A percentile compares a stretch with the other conserved stretches of the same genome.
phyloP scores from a whole-genome alignment of 306 rosid genomes.

The Vachellia collinsii region DNA sequence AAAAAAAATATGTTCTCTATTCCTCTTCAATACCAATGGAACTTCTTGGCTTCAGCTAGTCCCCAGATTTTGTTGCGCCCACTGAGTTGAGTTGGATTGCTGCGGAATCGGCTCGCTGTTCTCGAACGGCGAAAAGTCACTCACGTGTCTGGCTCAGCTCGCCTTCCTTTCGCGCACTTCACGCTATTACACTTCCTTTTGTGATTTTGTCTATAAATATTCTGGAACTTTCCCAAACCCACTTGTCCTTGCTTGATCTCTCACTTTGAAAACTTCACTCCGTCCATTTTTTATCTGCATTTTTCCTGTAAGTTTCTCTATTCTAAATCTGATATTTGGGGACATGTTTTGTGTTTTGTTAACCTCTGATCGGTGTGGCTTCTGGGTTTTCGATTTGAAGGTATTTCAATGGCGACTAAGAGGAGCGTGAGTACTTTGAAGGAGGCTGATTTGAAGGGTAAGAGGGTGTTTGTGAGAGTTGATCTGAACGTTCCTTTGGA shows the following conservation, averaged over 20 bases:
- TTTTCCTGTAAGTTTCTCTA: background rate
- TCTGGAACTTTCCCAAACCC: background rate
- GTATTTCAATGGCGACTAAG: conserved; percentile 62
- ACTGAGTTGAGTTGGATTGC: background rate
- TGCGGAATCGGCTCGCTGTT: background rate
- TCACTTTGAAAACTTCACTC: background rate
- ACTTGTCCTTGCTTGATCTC: background rate
- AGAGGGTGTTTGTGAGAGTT: conserved; percentile 70
- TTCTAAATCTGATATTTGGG: background rate
- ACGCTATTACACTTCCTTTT: background rate
- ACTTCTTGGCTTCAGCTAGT: background rate
- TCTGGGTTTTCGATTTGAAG: conserved; percentile 25
- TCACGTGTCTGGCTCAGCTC: conserved; percentile 1
- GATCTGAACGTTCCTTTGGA: conserved; percentile 81
- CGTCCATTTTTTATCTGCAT: background rate
- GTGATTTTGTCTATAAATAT: background rate
- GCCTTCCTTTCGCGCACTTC: conserved; percentile 3
- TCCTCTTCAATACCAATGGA: background rate
- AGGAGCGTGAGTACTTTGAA: conserved; percentile 69
- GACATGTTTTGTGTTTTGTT: background rate
- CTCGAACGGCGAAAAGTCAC: background rate
- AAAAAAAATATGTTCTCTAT: background rate
- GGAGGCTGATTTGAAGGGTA: conserved; percentile 75
- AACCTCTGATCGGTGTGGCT: conserved; percentile 13
- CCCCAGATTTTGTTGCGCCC: conserved; percentile 3